phyloP scores from a whole-genome alignment of 805 yeast genomes.

The Candida ponderosae region DNA sequence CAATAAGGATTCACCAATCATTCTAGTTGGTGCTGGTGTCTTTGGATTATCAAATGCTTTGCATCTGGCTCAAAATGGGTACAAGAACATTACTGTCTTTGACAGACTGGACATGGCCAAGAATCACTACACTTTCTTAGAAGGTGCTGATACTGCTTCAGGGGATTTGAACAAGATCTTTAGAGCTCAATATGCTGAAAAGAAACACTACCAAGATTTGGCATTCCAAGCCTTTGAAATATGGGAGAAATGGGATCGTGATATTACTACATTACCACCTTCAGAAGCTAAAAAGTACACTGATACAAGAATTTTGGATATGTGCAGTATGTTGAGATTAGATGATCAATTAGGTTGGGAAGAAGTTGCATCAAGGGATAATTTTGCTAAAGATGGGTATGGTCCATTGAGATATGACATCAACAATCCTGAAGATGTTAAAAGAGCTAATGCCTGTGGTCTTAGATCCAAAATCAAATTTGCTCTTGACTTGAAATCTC shows the following conservation, averaged over 20 bases:
- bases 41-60: slow-evolving; percentile 37
- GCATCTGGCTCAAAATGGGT: slow-evolving; percentile 27
- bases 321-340: slow-evolving; percentile 1
- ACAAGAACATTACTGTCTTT: slow-evolving; percentile 24
- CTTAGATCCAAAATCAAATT: slow-evolving; percentile 16
- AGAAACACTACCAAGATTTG: slow-evolving; percentile 18
- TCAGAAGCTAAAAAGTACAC: background rate
- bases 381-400: slow-evolving; percentile 16
- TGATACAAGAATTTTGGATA: background rate
- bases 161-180: slow-evolving; percentile 26
- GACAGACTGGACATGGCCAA: slow-evolving; percentile 22
- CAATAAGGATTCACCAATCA: slow-evolving; percentile 17
- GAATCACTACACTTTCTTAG: slow-evolving; percentile 18
- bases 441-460: slow-evolving; percentile 24
- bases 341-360: background rate
- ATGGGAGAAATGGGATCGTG: background rate
- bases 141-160: slow-evolving; percentile 29
- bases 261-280: background rate
- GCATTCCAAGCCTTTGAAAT: slow-evolving; percentile 1
- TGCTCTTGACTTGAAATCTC: slow-evolving; percentile 11
- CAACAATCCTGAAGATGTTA: slow-evolving; percentile 20
- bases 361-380: background rate
- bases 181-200: slow-evolving; percentile 25
- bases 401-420: slow-evolving; percentile 21
- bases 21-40: slow-evolving; percentile 36